These are phyloP conservation scores for Kwoniella shivajii DNA, from an alignment of 1,284 basidiomycete species.

Conservation along the genomic window DNA sequence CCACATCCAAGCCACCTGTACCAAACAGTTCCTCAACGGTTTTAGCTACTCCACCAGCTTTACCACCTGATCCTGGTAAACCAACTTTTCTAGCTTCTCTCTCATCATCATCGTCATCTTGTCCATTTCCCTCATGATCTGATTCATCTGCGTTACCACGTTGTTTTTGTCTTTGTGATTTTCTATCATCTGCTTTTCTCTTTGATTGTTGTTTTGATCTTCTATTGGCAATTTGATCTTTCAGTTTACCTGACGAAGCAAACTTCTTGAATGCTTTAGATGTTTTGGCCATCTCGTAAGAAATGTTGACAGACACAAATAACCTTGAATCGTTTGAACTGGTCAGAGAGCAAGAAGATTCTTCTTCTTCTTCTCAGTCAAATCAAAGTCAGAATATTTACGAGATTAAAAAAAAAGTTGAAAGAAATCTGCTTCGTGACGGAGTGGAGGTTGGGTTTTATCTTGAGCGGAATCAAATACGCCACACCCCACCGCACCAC, in stretches of 20 bases:
- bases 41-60: conserved; percentile 51
- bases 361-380: neutral
- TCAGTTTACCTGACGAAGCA: conserved; percentile 79
- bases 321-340: neutral
- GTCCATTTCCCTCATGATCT: conserved; percentile 58
- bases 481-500: too few relatives aligned
- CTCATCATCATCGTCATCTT: conserved; percentile 43
- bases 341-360: neutral
- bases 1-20: conserved; percentile 54
- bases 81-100: conserved; percentile 56
- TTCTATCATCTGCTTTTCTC: conserved; percentile 67
- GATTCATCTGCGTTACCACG: conserved; percentile 40
- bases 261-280: conserved; percentile 83
- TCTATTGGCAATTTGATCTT: conserved; percentile 76
- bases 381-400: neutral
- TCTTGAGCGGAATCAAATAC: too few relatives aligned
- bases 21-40: conserved; percentile 80
- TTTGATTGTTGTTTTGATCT: conserved; percentile 73
- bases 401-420: conserved; percentile 1
- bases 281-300: conserved; percentile 60
- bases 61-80: conserved; percentile 41
- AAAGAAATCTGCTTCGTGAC: conserved; percentile 6
- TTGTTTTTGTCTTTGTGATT: conserved; percentile 45
- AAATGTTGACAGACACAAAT: neutral
- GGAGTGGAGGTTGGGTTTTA: conserved; percentile 3